These are phyloP conservation scores for Aspergillus japonicus DNA, from an alignment of 2,329 filamentous ascomycete species.

Conservation along the genomic window DNA sequence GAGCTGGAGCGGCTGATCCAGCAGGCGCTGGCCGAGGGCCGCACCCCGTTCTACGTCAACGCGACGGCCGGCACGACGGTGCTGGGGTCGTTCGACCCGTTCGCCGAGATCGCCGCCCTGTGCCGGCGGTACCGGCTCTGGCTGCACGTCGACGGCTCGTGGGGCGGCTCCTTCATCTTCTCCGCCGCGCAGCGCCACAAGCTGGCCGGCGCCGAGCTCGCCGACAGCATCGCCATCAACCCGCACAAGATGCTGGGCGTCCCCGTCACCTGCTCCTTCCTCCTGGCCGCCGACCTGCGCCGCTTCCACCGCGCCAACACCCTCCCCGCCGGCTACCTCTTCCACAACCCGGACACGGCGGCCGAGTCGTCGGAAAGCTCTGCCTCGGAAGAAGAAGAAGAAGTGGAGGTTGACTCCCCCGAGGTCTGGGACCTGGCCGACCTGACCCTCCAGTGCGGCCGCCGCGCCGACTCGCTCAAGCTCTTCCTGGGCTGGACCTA, in stretches of 20 bases:
- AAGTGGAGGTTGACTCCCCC: conserved; percentile 34
- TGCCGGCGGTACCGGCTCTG: conserved; percentile 74
- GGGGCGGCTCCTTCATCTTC: conserved; percentile 85
- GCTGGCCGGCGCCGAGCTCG: conserved; percentile 68
- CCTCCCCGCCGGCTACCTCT: conserved; percentile 80
- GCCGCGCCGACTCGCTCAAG: conserved; percentile 81
- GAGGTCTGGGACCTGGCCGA: conserved; percentile 89
- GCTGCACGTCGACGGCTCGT: conserved; percentile 90
- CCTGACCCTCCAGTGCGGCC: conserved; percentile 88
- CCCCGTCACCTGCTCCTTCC: conserved; percentile 85
- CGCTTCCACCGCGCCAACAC: conserved; percentile 83
- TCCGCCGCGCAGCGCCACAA: conserved; percentile 62
- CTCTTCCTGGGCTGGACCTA: conserved; percentile 87
- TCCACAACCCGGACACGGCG: conserved; percentile 57
- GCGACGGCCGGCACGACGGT: conserved; percentile 95
- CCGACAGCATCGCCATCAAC: conserved; percentile 82
- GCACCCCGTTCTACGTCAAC: conserved; percentile 91
- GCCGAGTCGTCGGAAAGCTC: conserved; percentile 5
- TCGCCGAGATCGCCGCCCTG: conserved; percentile 66
- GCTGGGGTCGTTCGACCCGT: conserved; percentile 81
- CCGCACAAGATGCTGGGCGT: conserved; percentile 97
- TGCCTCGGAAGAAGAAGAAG: conserved; percentile 9
- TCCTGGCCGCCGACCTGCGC: conserved; percentile 73
- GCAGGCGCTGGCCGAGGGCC: conserved; percentile 63
- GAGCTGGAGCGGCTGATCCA: conserved; percentile 64